Conservation (phyloP, 2,329 filamentous ascomycete genomes). For the Phialemoniopsis sp. region DNA sequence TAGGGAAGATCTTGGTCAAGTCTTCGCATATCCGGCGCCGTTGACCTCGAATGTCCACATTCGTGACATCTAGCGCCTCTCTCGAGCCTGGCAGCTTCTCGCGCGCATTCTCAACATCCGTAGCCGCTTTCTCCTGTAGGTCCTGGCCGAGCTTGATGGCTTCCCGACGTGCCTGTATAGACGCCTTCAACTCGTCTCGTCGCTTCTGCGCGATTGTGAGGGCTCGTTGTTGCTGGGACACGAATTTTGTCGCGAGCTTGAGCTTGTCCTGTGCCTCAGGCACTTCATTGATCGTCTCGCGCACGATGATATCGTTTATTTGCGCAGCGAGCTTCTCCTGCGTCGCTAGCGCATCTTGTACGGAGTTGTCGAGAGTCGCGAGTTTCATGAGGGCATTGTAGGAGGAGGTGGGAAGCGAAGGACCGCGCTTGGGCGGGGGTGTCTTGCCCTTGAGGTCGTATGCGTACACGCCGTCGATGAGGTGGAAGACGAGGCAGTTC, state of each 20-base stretch:
- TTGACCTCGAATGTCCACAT: conserved; percentile 74
- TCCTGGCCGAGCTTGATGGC: conserved; percentile 64
- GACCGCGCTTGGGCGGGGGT: conserved; percentile 48
- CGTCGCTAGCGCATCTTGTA: conserved; percentile 82
- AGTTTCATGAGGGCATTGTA: conserved; percentile 87
- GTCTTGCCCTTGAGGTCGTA: conserved; percentile 58
- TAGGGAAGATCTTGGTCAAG: conserved; percentile 73
- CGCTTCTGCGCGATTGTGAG: conserved; percentile 58
- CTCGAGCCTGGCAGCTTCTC: conserved; percentile 55
- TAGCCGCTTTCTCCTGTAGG: conserved; percentile 52
- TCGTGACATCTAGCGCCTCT: conserved; percentile 49
- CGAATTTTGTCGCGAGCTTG: conserved; percentile 44
- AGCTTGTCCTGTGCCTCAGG: conserved; percentile 46
- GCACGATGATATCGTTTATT: conserved; percentile 59
- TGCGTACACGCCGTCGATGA: conserved; percentile 82
- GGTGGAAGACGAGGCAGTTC: conserved; percentile 82
- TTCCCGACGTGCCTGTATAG: conserved; percentile 59
- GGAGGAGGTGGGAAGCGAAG: conserved; percentile 62
- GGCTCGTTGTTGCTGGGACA: conserved; percentile 61
- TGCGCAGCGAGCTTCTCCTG: conserved; percentile 71
- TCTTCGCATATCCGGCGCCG: conserved; percentile 85
- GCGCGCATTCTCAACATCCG: conserved; percentile 58
- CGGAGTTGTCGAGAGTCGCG: conserved; percentile 82
- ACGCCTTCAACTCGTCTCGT: conserved; percentile 63
- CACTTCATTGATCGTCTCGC: conserved; percentile 30